phyloP scores from a whole-genome alignment of 768 basidiomycete genomes.

The Sporobolomyces roseus region DNA sequence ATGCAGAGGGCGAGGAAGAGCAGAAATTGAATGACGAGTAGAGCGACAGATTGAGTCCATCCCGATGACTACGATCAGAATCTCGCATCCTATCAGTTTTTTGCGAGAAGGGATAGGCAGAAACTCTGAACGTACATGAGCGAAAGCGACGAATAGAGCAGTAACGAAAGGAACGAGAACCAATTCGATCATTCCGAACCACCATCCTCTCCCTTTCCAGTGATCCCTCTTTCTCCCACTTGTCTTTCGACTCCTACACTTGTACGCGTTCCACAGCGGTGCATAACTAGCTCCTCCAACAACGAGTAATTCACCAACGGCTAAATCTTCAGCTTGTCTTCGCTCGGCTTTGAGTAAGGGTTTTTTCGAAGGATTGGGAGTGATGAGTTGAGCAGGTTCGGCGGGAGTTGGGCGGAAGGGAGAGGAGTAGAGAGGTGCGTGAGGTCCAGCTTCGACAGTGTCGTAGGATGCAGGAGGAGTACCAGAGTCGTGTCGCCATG shows the following conservation, averaged over 20 bases:
- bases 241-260: conserved; percentile 10
- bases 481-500: conserved; percentile 46
- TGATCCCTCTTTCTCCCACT: conserved; percentile 19
- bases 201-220: conserved; percentile 46
- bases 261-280: conserved; percentile 38
- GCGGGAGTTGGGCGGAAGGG: background rate
- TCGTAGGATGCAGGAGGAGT: conserved; percentile 49
- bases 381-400: background rate
- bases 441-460: conserved; percentile 14
- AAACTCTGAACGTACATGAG: conserved; percentile 29
- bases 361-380: conserved; percentile 32
- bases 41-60: conserved; percentile 34
- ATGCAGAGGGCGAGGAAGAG: conserved; percentile 28
- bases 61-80: conserved; percentile 9
- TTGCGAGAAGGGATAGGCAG: background rate
- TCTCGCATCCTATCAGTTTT: background rate
- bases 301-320: conserved; percentile 53
- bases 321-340: conserved; percentile 54
- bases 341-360: conserved; percentile 56
- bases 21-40: conserved; percentile 30
- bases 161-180: conserved; percentile 62
- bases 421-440: background rate
- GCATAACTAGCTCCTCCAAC: conserved; percentile 63
- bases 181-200: conserved; percentile 59
- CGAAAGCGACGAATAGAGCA: conserved; percentile 61